A percentile compares a stretch with the other conserved stretches of the same genome.
Conservation (phyloP, 139 green algal species). For the Chlorella sp. region DNA sequence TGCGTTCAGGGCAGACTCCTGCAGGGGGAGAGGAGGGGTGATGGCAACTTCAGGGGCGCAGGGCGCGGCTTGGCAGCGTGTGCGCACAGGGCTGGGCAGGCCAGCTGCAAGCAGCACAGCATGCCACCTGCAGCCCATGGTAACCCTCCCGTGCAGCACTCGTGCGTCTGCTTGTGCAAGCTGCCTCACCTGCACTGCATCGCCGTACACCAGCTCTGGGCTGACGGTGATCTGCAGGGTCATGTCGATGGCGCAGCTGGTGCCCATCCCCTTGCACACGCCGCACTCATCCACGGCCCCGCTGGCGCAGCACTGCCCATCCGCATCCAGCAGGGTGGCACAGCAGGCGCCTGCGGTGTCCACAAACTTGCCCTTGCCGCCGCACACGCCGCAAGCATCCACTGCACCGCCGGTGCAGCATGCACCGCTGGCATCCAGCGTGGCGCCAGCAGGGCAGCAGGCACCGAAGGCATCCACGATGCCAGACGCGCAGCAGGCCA, state of each 20-base stretch:
- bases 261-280: conserved; percentile 59
- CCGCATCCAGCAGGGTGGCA: conserved; percentile 43
- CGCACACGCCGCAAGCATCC: conserved; percentile 65
- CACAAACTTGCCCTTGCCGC: conserved; percentile 42
- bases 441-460: conserved; percentile 44
- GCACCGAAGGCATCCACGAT: conserved; percentile 22
- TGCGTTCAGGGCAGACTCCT: conserved; percentile 10
- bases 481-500: conserved; percentile 50
- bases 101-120: too few relatives aligned
- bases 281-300: conserved; percentile 65
- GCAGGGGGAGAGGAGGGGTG: neutral
- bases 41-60: too few relatives aligned
- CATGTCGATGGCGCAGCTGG: conserved; percentile 48
- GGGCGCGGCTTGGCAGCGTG: too few relatives aligned
- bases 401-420: conserved; percentile 52
- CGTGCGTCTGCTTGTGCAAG: too few relatives aligned
- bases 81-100: too few relatives aligned
- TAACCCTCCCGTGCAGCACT: neutral
- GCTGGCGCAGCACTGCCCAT: conserved; percentile 59
- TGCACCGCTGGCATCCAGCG: conserved; percentile 44
- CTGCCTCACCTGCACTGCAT: conserved; percentile 11
- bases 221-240: conserved; percentile 34
- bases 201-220: neutral
- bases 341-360: conserved; percentile 60
- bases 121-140: neutral